Conservation (phyloP, 257 asterid species). For the Solanum medicagineum region DNA sequence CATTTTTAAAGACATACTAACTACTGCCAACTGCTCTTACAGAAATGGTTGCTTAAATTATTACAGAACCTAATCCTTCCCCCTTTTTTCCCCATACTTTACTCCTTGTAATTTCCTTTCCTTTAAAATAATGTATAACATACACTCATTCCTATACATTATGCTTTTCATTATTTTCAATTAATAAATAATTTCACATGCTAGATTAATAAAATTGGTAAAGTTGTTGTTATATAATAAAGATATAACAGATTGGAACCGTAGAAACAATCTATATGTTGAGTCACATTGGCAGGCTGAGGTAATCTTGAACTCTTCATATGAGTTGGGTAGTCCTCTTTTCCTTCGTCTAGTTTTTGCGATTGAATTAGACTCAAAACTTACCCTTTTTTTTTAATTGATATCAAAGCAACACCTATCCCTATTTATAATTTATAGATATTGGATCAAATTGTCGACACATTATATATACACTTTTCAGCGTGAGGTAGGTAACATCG, state of each 20-base stretch:
- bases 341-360: background rate
- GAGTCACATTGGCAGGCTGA: background rate
- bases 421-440: background rate
- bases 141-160: background rate
- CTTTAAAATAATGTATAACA: background rate
- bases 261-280: background rate
- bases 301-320: background rate
- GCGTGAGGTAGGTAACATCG: background rate
- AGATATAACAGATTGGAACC: rapidly evolving
- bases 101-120: slow-evolving; percentile 17
- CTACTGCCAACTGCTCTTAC: slow-evolving; percentile 70
- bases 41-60: slow-evolving; percentile 41
- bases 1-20: slow-evolving; percentile 47
- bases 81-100: slow-evolving; percentile 5
- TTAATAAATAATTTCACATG: background rate
- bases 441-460: background rate
- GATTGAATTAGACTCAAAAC: background rate
- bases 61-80: slow-evolving; percentile 51
- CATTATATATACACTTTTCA: rapidly evolving
- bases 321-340: background rate
- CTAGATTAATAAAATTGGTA: background rate
- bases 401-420: background rate
- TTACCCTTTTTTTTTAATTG: background rate
- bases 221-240: background rate
- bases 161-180: slow-evolving; percentile 9